Conservation (phyloP, 257 asterid species). For the Misopates orontium region DNA sequence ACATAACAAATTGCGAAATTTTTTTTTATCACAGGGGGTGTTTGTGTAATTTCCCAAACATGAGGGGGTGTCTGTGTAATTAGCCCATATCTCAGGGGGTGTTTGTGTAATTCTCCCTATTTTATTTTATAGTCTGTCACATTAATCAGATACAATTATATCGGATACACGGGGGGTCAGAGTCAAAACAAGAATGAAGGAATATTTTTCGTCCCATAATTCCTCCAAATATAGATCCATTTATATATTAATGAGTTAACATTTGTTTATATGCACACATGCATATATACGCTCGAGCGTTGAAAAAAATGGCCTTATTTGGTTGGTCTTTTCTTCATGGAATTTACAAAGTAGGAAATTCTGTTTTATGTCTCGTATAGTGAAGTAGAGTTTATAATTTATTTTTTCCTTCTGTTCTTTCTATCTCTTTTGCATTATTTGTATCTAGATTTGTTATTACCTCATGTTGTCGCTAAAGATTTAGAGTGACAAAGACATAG, state of each 20-base stretch:
- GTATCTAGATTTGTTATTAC: no score
- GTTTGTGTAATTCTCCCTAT: no score
- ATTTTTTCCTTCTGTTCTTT: neutral
- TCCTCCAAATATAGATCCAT: slow-evolving; percentile 11
- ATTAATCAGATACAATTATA: neutral
- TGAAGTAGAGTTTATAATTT: neutral
- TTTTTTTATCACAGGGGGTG: no score
- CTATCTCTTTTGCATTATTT: no score
- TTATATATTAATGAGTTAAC: neutral
- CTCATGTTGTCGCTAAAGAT: no score
- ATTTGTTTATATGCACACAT: slow-evolving; percentile 18
- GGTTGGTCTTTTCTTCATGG: neutral
- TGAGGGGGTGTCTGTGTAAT: no score
- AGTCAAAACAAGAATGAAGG: slow-evolving; percentile 39
- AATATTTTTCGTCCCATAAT: slow-evolving; percentile 27
- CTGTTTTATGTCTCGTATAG: slow-evolving; percentile 18
- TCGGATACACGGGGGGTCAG: slow-evolving; percentile 1
- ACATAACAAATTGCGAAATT: no score
- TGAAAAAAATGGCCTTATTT: slow-evolving; percentile 6
- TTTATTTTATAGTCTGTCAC: neutral
- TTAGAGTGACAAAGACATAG: no score
- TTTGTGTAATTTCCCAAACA: no score
- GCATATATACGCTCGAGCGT: slow-evolving; percentile 3
- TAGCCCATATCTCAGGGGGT: no score
- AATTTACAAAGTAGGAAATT: slow-evolving; percentile 1